Evolutionary conservation across 2,329 filamentous ascomycete species (phyloP), one percentile per base, ranked within the genome.

Genomic region (Paecilomyces sp.): DNA sequence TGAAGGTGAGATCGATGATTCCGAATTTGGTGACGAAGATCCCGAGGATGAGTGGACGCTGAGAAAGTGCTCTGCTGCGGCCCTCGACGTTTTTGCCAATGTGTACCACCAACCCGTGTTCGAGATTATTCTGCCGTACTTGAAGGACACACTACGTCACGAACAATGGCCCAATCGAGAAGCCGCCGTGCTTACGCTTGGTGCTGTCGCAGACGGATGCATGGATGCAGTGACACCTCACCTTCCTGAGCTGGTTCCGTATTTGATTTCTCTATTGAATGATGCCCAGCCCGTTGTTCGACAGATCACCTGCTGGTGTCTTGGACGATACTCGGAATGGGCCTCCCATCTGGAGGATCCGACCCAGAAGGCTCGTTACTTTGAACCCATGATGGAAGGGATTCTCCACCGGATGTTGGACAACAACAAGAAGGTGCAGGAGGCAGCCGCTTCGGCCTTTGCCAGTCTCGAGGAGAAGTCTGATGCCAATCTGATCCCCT

Each of bases 271-370:
- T 7, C 83, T 97, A 0, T 82, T 99, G 36, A 85, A 89, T 60
- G 94, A 99, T 70, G 71, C 83, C 1, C 92, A 97, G 74, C 91
- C 94, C 13, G 89, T 97, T 13, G 93, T 99, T 41, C 85, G 94
- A 62, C 91, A 96, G 71, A 99, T 99, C 65, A 97, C 93, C 25
- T 99, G 94, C 76, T 99, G 94, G 94, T 95, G 94, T 5, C 83
- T 99, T 24, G 92, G 92, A 18, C 85, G 94, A 54, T 99, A 97
- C 75, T 96, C 94, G 4, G 82, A 87, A 53, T 99, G 94, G 94
- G 93, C 92, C 9, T 89, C 92, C 3, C 85, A 87, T 63, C 83
- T 97, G 24, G 78, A 84, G 25, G 85, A 88, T 56, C 82, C 82
- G 15, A 77, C 79, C 18, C 84, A 92, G 63, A 88, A 88, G 69